phyloP scores from a whole-genome alignment of 352 stramenopile genomes.

The Blastocystis sp. region DNA sequence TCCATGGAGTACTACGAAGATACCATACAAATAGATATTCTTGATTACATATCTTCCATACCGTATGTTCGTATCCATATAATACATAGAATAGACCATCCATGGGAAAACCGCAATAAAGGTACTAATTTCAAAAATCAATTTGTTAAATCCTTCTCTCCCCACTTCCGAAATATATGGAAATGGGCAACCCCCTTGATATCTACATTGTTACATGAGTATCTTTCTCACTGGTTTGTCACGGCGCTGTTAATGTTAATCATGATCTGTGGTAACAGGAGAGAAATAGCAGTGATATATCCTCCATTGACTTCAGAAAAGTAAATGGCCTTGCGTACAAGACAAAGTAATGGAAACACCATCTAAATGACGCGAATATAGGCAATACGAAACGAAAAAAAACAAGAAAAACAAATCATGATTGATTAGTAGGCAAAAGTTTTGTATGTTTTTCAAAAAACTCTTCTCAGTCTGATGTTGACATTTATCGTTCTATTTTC shows the following conservation, averaged over 20 bases:
- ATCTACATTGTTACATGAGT: not conserved
- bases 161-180: slow-evolving; percentile 51
- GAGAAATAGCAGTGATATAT: slow-evolving; percentile 2
- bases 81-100: slow-evolving; percentile 50
- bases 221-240: not conserved
- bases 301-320: slow-evolving; percentile 47
- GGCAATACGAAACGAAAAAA: not conserved
- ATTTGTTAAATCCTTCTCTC: slow-evolving; percentile 11
- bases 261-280: slow-evolving; percentile 18
- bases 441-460: not conserved
- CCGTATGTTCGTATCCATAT: slow-evolving; percentile 26
- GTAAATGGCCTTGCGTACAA: not conserved
- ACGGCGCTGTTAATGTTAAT: slow-evolving; percentile 43
- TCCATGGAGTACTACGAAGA: slow-evolving; percentile 14
- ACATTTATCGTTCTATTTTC: no score
- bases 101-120: slow-evolving; percentile 6
- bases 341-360: not conserved
- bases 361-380: not conserved
- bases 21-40: not conserved
- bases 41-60: slow-evolving; percentile 37
- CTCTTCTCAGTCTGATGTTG: no score
- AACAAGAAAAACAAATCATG: not conserved
- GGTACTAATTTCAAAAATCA: slow-evolving; percentile 35
- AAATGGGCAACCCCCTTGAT: slow-evolving; percentile 44
- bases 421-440: not conserved